A percentile compares a stretch with the other conserved stretches of the same genome.
Conservation (phyloP, 1,284 basidiomycete species). For the Trichosporon sp. region DNA sequence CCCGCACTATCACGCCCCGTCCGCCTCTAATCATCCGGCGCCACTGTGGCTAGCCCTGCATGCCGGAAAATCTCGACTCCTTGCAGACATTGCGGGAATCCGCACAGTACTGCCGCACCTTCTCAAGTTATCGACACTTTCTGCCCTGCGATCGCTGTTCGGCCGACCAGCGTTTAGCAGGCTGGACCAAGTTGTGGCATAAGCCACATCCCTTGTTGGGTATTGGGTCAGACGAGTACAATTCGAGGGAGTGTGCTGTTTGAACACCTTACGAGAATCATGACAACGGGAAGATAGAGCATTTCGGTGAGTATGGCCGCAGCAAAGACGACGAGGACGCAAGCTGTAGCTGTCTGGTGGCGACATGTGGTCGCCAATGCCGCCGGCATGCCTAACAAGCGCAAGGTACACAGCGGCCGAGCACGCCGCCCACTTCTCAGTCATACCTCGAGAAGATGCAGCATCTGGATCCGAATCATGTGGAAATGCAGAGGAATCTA, state of each 20-base stretch:
- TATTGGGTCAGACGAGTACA: not conserved
- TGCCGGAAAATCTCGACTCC: not conserved
- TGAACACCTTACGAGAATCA: not conserved
- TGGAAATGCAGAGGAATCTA: slow-evolving; percentile 9
- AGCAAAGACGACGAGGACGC: not conserved
- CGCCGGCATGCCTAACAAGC: not conserved
- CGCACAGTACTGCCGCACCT: not conserved
- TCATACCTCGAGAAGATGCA: not conserved
- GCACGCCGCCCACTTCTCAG: not conserved
- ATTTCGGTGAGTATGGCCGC: not conserved
- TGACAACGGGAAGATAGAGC: not conserved
- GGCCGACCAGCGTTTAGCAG: not conserved
- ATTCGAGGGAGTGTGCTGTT: not conserved
- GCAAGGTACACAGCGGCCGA: not conserved
- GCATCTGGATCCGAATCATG: not conserved
- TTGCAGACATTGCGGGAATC: not conserved
- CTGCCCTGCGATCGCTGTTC: not conserved
- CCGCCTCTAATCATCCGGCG: too few relatives aligned
- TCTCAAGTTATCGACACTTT: not conserved
- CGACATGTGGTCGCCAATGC: not conserved
- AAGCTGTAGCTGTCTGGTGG: not conserved
- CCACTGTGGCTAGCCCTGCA: not conserved
- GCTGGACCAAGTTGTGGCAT: not conserved
- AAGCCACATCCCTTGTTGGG: not conserved
- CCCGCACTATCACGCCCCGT: not conserved